Percentiles rank a stretch among this genome's conserved stretches.
phyloP scores from a whole-genome alignment of 805 yeast genomes.

The Barnettozyma siamensis region DNA sequence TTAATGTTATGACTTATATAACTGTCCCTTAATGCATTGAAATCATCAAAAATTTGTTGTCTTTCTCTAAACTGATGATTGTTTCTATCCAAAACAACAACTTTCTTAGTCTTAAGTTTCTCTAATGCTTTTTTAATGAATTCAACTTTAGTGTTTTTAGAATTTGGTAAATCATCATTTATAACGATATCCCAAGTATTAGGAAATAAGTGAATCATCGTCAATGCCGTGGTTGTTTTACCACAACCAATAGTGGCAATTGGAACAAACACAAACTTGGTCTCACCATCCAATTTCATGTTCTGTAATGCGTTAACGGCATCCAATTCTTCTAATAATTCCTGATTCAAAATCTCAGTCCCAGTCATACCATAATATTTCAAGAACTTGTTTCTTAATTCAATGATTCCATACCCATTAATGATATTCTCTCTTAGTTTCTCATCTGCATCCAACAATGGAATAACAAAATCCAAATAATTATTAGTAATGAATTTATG shows the following conservation, averaged over 20 bases:
- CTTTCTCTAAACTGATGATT: conserved; percentile 74
- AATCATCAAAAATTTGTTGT: conserved; percentile 51
- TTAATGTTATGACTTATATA: conserved; percentile 39
- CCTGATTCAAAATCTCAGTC: conserved; percentile 47
- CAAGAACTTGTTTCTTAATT: conserved; percentile 62
- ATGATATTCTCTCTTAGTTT: conserved; percentile 39
- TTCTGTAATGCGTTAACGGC: conserved; percentile 33
- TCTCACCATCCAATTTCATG: conserved; percentile 30
- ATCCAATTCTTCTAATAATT: conserved; percentile 31
- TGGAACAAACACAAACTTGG: conserved; percentile 66
- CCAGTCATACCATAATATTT: conserved; percentile 50
- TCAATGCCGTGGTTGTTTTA: conserved; percentile 74
- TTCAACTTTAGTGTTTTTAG: conserved; percentile 39
- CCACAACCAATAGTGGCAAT: conserved; percentile 94
- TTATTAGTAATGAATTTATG: conserved; percentile 58
- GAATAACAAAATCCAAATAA: conserved; percentile 63
- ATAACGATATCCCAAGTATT: conserved; percentile 65
- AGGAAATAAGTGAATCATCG: conserved; percentile 50
- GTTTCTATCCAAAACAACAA: conserved; percentile 76
- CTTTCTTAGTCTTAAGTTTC: conserved; percentile 33
- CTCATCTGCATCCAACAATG: conserved; percentile 46
- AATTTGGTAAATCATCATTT: conserved; percentile 64
- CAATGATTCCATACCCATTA: conserved; percentile 66
- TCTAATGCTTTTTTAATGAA: conserved; percentile 44
- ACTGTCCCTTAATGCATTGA: conserved; percentile 36